Conservation (phyloP, 2,329 filamentous ascomycete species). For the Remersonia thermophila region DNA sequence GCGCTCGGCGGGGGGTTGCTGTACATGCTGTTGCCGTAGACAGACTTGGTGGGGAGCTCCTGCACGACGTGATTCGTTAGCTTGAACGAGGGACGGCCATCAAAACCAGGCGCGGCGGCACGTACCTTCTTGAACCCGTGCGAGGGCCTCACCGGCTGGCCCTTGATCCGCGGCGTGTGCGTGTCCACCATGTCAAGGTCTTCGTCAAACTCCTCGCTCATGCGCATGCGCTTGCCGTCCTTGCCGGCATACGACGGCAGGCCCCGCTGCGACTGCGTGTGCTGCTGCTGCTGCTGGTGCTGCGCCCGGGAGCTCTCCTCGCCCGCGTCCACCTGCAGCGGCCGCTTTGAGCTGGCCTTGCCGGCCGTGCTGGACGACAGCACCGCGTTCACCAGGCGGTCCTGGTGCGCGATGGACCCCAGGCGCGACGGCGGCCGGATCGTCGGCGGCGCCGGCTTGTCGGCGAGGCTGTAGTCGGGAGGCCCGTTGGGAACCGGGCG, state of each 20-base stretch:
- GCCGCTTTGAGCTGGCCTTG: constrained; percentile 64
- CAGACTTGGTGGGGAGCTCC: constrained; percentile 48
- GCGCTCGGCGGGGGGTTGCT: constrained; percentile 40
- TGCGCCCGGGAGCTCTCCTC: constrained; percentile 41
- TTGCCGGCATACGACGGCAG: constrained; percentile 53
- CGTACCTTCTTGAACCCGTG: constrained; percentile 56
- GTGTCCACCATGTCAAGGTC: constrained; percentile 44
- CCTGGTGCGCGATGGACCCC: constrained; percentile 41
- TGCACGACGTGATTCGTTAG: constrained; percentile 25
- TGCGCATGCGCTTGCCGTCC: constrained; percentile 70
- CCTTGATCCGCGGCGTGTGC: constrained; percentile 48
- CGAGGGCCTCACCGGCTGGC: constrained; percentile 74
- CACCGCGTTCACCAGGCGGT: constrained; percentile 47
- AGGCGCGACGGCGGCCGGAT: constrained; percentile 44
- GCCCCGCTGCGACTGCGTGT: no score
- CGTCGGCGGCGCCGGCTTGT: constrained; percentile 24
- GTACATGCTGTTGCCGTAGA: constrained; percentile 49
- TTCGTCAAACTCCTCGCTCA: constrained; percentile 58
- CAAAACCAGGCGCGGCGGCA: not conserved
- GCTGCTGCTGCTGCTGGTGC: constrained; percentile 32
- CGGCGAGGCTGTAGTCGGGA: constrained; percentile 29
- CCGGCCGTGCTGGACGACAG: constrained; percentile 43
- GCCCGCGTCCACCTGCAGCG: constrained; percentile 51
- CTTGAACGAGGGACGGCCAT: no score
- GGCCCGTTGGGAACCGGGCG: constrained; percentile 42